Evolutionary conservation across 1,139 yeast species (phyloP).

Genomic region (Saccharomyces hybrid): DNA sequence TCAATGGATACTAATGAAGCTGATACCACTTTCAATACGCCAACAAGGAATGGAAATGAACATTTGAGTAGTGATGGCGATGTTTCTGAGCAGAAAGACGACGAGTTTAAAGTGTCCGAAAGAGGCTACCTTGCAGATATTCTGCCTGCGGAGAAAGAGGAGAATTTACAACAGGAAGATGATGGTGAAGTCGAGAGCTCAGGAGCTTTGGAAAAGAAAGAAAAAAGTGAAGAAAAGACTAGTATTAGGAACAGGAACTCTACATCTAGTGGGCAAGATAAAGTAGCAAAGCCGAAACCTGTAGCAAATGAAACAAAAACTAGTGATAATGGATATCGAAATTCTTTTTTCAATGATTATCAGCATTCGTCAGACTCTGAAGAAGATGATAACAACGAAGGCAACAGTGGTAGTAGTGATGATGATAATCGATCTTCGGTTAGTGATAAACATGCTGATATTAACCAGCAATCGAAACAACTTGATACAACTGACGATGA

Average conservation of each 20-base stretch:
- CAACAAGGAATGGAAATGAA: slow-evolving; percentile 3
- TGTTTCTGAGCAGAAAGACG: slow-evolving; percentile 8
- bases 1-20: background rate
- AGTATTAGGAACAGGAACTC: background rate
- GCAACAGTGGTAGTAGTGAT: too few species aligned
- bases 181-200: background rate
- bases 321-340: background rate
- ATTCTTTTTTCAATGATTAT: background rate
- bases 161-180: background rate
- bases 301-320: background rate
- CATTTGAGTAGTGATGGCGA: slow-evolving; percentile 6
- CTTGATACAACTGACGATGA: slow-evolving; percentile 12
- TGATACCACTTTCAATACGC: background rate
- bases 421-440: background rate
- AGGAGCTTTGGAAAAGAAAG: background rate
- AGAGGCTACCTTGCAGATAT: background rate
- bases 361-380: slow-evolving; percentile 1
- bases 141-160: slow-evolving; percentile 6
- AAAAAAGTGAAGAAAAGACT: slow-evolving; percentile 3
- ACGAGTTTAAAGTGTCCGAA: slow-evolving; percentile 3
- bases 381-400: background rate
- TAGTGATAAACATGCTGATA: background rate
- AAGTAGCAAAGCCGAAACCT: background rate
- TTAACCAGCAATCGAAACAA: background rate
- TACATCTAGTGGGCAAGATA: background rate